Percentiles rank a stretch among this genome's conserved stretches.
Evolutionary conservation across 2,329 filamentous ascomycete genomes (phyloP).

Genomic region (Blastomyces emzantsi): DNA sequence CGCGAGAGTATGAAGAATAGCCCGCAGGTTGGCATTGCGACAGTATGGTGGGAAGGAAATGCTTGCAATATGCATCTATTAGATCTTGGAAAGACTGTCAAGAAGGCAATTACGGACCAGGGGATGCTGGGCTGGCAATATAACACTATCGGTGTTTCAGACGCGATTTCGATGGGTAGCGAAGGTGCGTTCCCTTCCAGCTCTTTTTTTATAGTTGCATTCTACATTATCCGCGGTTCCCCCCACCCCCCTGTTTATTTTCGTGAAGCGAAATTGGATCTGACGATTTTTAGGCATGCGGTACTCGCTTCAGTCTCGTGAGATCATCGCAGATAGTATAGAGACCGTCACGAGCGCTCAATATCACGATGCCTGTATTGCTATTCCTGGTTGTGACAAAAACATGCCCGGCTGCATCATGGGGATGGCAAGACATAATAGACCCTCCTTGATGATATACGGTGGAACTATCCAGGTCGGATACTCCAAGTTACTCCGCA

Average conservation of each 20-base stretch:
- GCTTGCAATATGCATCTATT: slow-evolving; percentile 78
- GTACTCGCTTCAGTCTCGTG: slow-evolving; percentile 80
- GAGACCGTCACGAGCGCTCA: slow-evolving; percentile 90
- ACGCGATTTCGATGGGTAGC: slow-evolving; percentile 91
- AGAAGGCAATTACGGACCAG: slow-evolving; percentile 67
- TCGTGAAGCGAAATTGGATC: background rate
- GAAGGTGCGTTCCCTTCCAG: slow-evolving; percentile 52
- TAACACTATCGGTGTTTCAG: slow-evolving; percentile 81
- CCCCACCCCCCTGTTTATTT: background rate
- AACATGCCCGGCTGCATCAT: slow-evolving; percentile 94
- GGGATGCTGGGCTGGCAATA: slow-evolving; percentile 94
- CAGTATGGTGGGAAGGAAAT: slow-evolving; percentile 97
- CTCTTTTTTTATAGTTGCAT: background rate
- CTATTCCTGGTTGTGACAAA: slow-evolving; percentile 92
- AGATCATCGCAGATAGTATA: slow-evolving; percentile 90
- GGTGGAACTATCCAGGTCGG: slow-evolving; percentile 85
- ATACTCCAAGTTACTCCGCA: slow-evolving; percentile 65
- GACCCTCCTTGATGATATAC: slow-evolving; percentile 92
- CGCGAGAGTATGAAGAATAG: slow-evolving; percentile 78
- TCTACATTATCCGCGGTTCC: background rate
- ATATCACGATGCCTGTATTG: slow-evolving; percentile 85
- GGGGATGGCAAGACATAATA: slow-evolving; percentile 83
- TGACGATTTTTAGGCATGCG: slow-evolving; percentile 60
- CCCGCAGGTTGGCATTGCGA: slow-evolving; percentile 82
- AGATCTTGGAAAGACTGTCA: slow-evolving; percentile 80